Evolutionary conservation across 768 basidiomycete species (phyloP), one percentile per base, ranked within the genome.

Genomic region (Psilocybe azurescens): DNA sequence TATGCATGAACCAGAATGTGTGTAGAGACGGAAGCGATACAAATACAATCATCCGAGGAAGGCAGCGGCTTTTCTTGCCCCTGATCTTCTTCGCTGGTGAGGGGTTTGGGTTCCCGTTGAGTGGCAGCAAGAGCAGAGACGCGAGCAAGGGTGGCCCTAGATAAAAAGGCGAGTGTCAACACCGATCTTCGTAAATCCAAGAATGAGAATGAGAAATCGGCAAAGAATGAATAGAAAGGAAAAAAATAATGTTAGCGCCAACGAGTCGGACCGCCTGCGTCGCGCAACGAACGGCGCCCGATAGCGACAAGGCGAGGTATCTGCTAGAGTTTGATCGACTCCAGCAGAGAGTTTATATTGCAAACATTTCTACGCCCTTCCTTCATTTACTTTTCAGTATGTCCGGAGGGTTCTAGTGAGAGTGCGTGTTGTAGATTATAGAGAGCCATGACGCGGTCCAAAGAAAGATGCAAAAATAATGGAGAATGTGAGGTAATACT

Each of bases 351-450:
- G 75, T 81, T 81, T 68, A 76, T 94, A 76, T 94, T 88, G 92
- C 92, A 94, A 85, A 90, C 91, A 78, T 91, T 89, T 94, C 92
- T 91, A 94, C 92, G 86, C 92, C 90, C 91, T 84, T 79, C 91
- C 83, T 89, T 93, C 90, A 89, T 89, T 74, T 78, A 82, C 81
- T 76, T 75, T 71, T 70, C 78, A 67, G 83, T 75, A 75, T 68
- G 75, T 91, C 89, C 89, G 86, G 91, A 82, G 89, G 92, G 92
- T 92, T 94, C 92, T 94, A 94, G 89, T 89, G 88, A 85, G 88
- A 89, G 79, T 93, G 92, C 91, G 78, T 80, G 53, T 63, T 51
- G 59, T 29, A 54, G 24, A 58, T 56, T 65, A 65, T 38, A 44
- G 60, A 65, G 57, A 55, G 14, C 11, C n/a, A 44, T n/a, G 14